Evolutionary conservation across 164 flowering plant genomes (phyloP).

Genomic region (Taxillus chinensis): DNA sequence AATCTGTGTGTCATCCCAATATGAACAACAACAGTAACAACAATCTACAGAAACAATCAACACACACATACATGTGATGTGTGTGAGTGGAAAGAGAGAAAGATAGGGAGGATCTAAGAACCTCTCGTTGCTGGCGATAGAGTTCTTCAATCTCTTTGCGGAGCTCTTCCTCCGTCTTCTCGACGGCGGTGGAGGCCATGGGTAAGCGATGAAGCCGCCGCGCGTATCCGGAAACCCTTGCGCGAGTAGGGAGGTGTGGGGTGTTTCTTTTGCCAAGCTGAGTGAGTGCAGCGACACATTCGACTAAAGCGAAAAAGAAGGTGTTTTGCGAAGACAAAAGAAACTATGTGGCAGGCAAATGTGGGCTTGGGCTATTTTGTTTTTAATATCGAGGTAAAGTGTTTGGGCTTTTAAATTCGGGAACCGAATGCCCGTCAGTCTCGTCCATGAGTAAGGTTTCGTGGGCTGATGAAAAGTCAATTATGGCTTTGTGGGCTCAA

Average conservation of each 20-base stretch:
- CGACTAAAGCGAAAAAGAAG: too few relatives aligned
- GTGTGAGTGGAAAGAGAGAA: constrained; percentile 2
- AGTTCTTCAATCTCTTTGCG: constrained; percentile 91
- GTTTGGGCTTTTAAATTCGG: too few relatives aligned
- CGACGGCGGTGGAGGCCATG: constrained; percentile 38
- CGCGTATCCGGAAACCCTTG: constrained; percentile 8
- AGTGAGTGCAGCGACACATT: too few relatives aligned
- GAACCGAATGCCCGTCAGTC: too few relatives aligned
- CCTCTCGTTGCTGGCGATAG: constrained; percentile 88
- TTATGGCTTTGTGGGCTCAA: too few relatives aligned
- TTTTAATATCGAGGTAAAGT: too few relatives aligned
- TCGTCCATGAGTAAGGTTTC: too few relatives aligned
- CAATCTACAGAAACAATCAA: neutral
- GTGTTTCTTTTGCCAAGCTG: too few relatives aligned
- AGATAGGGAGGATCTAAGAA: constrained; percentile 7
- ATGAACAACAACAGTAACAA: neutral
- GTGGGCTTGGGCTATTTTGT: too few relatives aligned
- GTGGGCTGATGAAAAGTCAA: too few relatives aligned
- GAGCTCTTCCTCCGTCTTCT: constrained; percentile 83
- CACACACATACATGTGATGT: neutral
- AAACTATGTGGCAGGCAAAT: too few relatives aligned
- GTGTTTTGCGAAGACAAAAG: too few relatives aligned
- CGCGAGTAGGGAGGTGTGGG: neutral
- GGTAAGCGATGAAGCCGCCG: neutral
- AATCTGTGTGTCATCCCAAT: constrained; percentile 31